These are phyloP conservation scores for Microdochium bolleyi DNA, from an alignment of 2,329 filamentous ascomycete genomes.

Conservation along the genomic window DNA sequence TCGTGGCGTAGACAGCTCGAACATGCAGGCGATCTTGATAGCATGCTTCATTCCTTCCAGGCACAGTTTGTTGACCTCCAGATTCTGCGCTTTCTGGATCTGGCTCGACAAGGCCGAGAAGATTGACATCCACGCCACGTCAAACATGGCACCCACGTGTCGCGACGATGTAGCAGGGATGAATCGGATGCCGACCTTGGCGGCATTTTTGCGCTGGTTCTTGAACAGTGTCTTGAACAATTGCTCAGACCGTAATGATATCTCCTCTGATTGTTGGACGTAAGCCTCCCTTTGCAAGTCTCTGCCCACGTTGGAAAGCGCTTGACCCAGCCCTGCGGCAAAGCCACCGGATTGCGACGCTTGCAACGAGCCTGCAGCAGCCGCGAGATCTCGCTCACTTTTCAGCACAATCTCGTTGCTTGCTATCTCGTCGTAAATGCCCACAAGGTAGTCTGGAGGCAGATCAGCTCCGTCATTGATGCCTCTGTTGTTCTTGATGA, in stretches of 20 bases:
- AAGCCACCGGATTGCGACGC: conserved; percentile 51
- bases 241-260: conserved; percentile 65
- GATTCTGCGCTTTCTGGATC: conserved; percentile 86
- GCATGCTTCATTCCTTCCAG: conserved; percentile 94
- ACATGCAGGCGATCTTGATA: conserved; percentile 86
- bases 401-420: conserved; percentile 90
- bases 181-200: conserved; percentile 64
- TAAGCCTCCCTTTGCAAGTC: conserved; percentile 91
- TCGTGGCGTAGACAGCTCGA: conserved; percentile 85
- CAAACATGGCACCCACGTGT: conserved; percentile 97
- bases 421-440: conserved; percentile 88
- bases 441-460: conserved; percentile 81
- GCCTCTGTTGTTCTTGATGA: conserved; percentile 97
- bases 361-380: conserved; percentile 57
- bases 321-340: conserved; percentile 77
- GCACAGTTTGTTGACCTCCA: conserved; percentile 85
- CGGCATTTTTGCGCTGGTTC: conserved; percentile 74
- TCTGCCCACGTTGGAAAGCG: conserved; percentile 82
- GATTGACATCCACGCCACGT: conserved; percentile 98
- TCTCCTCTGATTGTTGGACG: conserved; percentile 91
- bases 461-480: conserved; percentile 96
- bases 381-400: conserved; percentile 84
- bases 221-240: conserved; percentile 90
- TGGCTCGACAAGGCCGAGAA: conserved; percentile 90
- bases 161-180: conserved; percentile 90